Percentiles rank a stretch among this genome's conserved stretches.
These are phyloP conservation scores for Avicennia marina DNA, from an alignment of 257 asterid species.

Conservation along the genomic window DNA sequence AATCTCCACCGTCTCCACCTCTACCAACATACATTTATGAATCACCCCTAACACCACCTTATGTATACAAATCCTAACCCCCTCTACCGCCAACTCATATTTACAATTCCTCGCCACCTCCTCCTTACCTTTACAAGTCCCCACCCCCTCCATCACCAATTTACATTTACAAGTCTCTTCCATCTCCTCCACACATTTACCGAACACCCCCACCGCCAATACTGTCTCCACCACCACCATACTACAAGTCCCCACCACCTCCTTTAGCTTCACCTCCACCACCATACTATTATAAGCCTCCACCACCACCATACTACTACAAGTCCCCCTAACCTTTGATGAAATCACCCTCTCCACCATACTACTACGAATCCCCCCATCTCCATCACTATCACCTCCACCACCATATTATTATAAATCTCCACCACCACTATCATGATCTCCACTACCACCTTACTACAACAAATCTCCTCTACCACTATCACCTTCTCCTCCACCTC, in stretches of 20 bases:
- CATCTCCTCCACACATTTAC: conserved; percentile 23
- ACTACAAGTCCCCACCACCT: conserved; percentile 23
- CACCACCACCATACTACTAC: conserved; percentile 25
- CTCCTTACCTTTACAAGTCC: conserved; percentile 4
- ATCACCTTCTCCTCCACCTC: conserved; percentile 1
- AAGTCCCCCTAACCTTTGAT: conserved; percentile 25
- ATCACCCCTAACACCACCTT: conserved; percentile 20
- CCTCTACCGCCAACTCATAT: conserved; percentile 6
- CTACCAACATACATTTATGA: conserved; percentile 22
- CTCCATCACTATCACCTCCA: conserved; percentile 19
- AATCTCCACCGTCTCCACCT: conserved; percentile 39
- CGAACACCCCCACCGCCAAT: conserved; percentile 31
- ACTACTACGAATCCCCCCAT: conserved; percentile 10
- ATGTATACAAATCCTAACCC: conserved; percentile 27
- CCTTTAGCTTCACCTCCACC: conserved; percentile 9
- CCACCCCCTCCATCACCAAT: conserved; percentile 11
- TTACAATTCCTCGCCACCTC: conserved; percentile 29
- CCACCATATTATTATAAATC: conserved; percentile 24
- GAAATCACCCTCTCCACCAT: conserved; percentile 13
- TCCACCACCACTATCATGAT: conserved; percentile 17
- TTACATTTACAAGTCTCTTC: conserved; percentile 25
- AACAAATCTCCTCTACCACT: conserved; percentile 16
- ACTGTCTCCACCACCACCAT: conserved; percentile 30
- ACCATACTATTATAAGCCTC: conserved; percentile 16
- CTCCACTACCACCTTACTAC: neutral